Evolutionary conservation across 495 filamentous ascomycete genomes (phyloP).

Genomic region (Neurospora tetraspora): DNA sequence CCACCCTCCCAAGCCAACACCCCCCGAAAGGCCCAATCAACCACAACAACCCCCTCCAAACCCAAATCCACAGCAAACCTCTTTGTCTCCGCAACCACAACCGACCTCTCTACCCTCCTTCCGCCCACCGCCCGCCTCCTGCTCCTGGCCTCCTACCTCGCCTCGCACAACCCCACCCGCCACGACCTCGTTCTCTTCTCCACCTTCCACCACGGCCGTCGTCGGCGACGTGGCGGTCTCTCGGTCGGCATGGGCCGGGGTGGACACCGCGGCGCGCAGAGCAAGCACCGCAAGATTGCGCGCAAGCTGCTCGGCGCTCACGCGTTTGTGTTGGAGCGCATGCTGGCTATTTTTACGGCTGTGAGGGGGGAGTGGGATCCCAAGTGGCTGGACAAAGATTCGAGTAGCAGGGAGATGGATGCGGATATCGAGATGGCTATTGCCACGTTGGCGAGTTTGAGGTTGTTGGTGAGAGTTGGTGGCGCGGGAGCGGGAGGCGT

Average conservation of each 20-base stretch:
- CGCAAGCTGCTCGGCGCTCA: slow-evolving; percentile 63
- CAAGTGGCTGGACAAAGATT: not conserved
- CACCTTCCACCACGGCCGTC: slow-evolving; percentile 54
- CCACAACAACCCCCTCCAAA: slow-evolving; percentile 4
- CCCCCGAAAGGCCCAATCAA: not conserved
- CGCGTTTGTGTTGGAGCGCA: slow-evolving; percentile 75
- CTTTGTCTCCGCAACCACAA: slow-evolving; percentile 3
- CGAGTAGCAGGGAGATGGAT: slow-evolving; percentile 29
- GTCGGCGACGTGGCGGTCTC: slow-evolving; percentile 24
- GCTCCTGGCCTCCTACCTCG: slow-evolving; percentile 80
- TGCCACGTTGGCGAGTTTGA: slow-evolving; percentile 68
- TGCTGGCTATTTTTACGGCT: slow-evolving; percentile 78
- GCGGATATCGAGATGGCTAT: slow-evolving; percentile 63
- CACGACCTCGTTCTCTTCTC: slow-evolving; percentile 79
- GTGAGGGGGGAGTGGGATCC: slow-evolving; percentile 60
- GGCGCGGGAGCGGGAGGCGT: slow-evolving; percentile 16
- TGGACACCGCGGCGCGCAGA: slow-evolving; percentile 33
- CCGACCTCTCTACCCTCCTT: slow-evolving; percentile 40
- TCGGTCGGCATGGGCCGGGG: slow-evolving; percentile 14
- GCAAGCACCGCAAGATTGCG: slow-evolving; percentile 59
- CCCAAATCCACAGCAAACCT: not conserved
- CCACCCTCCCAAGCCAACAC: slow-evolving; percentile 6
- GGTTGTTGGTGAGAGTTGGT: slow-evolving; percentile 56
- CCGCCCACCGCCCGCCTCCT: slow-evolving; percentile 77
- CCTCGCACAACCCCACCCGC: slow-evolving; percentile 74